Base-by-base conservation (phyloP, 495 filamentous ascomycete genomes). In the Neurospora sp. region DNA sequence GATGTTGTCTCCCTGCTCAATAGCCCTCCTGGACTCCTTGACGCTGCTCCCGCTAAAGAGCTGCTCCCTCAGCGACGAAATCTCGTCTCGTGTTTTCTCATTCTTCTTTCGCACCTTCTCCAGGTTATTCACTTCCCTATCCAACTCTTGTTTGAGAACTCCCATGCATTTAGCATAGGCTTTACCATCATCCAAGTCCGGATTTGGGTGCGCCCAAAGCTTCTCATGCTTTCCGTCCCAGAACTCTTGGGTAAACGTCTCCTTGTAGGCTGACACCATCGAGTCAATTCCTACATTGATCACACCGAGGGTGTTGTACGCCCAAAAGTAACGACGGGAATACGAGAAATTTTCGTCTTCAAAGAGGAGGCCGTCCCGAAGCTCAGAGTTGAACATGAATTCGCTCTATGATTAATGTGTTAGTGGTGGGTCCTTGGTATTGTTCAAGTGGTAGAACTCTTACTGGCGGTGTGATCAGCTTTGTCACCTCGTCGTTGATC, bases 281-380 rank as follows among this genome's bases (percentile, higher is more conserved):
- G 82, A 79, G 72, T 85, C 84, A 77, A 89, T 89, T 71, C 80
- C 83, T 37, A 88, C 84, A 74, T 87, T 89, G 77, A 89, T 84
- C 23, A 86, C 83, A 39, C 83, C 86, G 7, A 89, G 79, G 2
- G 87, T 87, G 74, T 88, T 87, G 74, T 84, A 85, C 16, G 85
- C 85, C 85, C 85, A 89, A 76, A 89, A 89, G 76, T 89, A 89
- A 35, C 85, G 83, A 6, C 86, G 81, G 2, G 85, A 87, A 78
- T 85, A 87, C 39, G 86, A 88, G 74, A 87, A 89, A 31, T 83
- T 71, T 20, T 80, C 75, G 76, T 89, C 87, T 76, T 89, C 88
- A 77, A 89, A 89, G 9, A 89, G 80, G 35, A 89, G 82, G 73
- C 80, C 82, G 76, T 89, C 87, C 35, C 88, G 81, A 18, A 85